Base-by-base conservation (phyloP, 1,284 basidiomycete genomes). In the Fomitopsis pinicola region DNA sequence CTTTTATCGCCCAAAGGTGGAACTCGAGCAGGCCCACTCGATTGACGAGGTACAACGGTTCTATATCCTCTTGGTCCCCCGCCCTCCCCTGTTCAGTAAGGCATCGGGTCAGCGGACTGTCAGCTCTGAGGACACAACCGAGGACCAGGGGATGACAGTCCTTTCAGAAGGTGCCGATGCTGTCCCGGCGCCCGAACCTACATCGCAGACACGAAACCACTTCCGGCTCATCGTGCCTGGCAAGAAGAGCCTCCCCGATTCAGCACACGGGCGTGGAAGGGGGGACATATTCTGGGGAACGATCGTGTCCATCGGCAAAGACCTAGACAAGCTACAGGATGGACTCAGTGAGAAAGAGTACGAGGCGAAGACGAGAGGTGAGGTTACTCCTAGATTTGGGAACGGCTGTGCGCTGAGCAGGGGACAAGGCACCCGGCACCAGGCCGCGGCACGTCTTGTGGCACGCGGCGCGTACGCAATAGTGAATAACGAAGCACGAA, bases 291-390 rank as follows among this genome's bases (percentile, higher is more conserved):
- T 86, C 66, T 88, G 85, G 84, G 85, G 80, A 0, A 76, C 78
- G 2, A 78, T 87, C 1, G 76, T 77, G 1, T 77, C 77, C 2
- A 76, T 85, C 5, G 83, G 84, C 1, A 80, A 84, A 35, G 81
- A 88, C 65, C 69, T 86, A 33, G 70, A 75, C 46, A 69, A 71
- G 19, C 70, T 89, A 26, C 82, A 85, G 65, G 74, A 80, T 35
- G 79, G 80, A 0, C 70, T 88, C 14, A 83, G 80, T 0, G 78
- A 76, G 48, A 83, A 80, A 67, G 76, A 75, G 3, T 88, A 87
- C 65, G 82, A 88, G 67, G 89, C 88, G 0, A 88, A 88, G 71
- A 89, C 86, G 4, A 74, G 78, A 73, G 85, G 82, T 82, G 45
- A 44, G 61, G 48, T 10, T 5, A 12, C 36, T 5, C 36, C 26